These are phyloP conservation scores for Boeremia lycopersici DNA, from an alignment of 2,329 filamentous ascomycete genomes.

Conservation along the genomic window DNA sequence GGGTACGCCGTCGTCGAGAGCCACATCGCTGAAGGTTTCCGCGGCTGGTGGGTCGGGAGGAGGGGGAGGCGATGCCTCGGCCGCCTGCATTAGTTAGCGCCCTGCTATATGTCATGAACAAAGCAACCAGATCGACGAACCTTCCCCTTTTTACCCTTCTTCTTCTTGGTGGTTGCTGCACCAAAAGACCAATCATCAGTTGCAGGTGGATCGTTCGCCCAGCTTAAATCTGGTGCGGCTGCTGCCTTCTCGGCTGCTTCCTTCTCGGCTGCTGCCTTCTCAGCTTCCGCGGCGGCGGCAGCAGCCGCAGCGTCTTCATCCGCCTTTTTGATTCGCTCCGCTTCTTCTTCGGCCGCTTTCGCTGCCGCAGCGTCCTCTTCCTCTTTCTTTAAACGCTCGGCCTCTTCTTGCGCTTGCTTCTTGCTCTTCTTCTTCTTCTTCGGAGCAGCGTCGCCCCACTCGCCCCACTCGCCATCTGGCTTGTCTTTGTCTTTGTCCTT, in stretches of 20 bases:
- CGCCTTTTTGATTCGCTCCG: slow-evolving; percentile 22
- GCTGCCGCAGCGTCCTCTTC: slow-evolving; percentile 39
- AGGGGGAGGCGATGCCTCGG: slow-evolving; percentile 37
- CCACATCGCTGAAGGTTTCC: slow-evolving; percentile 54
- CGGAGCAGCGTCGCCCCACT: slow-evolving; percentile 34
- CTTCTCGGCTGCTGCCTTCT: slow-evolving; percentile 38
- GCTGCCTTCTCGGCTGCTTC: slow-evolving; percentile 26
- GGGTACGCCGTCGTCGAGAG: slow-evolving; percentile 53
- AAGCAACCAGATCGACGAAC: slow-evolving; percentile 43
- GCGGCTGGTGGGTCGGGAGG: slow-evolving; percentile 39
- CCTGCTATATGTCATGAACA: slow-evolving; percentile 40
- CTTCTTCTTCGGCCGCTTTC: slow-evolving; percentile 43
- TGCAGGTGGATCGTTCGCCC: slow-evolving; percentile 35
- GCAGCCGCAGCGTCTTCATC: slow-evolving; percentile 29
- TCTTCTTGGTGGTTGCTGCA: slow-evolving; percentile 42
- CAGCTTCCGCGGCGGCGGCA: slow-evolving; percentile 31
- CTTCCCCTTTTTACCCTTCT: slow-evolving; percentile 48
- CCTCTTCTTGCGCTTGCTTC: slow-evolving; percentile 44
- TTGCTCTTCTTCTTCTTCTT: slow-evolving; percentile 52
- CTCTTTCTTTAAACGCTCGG: slow-evolving; percentile 44
- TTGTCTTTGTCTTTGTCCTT: slow-evolving; percentile 32
- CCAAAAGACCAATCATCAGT: slow-evolving; percentile 41
- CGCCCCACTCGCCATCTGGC: slow-evolving; percentile 41
- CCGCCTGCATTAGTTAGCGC: slow-evolving; percentile 27
- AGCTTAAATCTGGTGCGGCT: slow-evolving; percentile 28